Conservation (phyloP, 2,329 filamentous ascomycete species). For the Fonsecaea pedrosoi region DNA sequence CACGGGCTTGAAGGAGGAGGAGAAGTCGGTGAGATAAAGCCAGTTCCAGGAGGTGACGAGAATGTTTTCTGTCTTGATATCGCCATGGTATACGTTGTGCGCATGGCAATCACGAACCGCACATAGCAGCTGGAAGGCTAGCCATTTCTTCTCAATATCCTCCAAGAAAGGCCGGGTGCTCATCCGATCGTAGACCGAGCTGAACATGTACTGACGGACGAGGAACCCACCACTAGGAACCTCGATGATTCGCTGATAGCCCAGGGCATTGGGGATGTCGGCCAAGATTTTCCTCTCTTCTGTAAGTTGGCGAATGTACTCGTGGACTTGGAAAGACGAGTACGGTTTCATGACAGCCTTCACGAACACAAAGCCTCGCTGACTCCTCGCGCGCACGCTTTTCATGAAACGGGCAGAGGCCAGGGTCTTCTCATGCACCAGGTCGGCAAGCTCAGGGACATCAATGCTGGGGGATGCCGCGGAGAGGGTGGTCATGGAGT, state of each 20-base stretch:
- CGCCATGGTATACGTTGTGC: constrained; percentile 89
- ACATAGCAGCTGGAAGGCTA: constrained; percentile 93
- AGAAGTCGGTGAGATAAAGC: constrained; percentile 98
- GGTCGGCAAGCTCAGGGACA: constrained; percentile 85
- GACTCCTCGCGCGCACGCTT: constrained; percentile 86
- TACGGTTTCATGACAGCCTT: constrained; percentile 96
- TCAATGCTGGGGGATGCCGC: constrained; percentile 93
- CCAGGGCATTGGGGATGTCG: constrained; percentile 87
- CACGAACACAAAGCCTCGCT: constrained; percentile 88
- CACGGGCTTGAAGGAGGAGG: constrained; percentile 91
- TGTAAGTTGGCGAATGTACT: constrained; percentile 78
- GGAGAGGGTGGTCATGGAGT: constrained; percentile 89
- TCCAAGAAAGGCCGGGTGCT: constrained; percentile 94
- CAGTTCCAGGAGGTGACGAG: constrained; percentile 99
- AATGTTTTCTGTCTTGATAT: constrained; percentile 98
- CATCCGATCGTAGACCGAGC: constrained; percentile 94
- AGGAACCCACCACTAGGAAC: constrained; percentile 91
- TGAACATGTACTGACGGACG: constrained; percentile 93
- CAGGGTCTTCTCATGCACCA: constrained; percentile 90
- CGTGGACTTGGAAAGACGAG: constrained; percentile 76
- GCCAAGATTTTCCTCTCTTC: constrained; percentile 80
- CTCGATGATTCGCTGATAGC: constrained; percentile 89
- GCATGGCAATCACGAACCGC: constrained; percentile 90
- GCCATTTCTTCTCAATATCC: constrained; percentile 98
- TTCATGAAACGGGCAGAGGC: constrained; percentile 96